phyloP scores from a whole-genome alignment of 2,329 filamentous ascomycete genomes.

The Thelonectria olida region DNA sequence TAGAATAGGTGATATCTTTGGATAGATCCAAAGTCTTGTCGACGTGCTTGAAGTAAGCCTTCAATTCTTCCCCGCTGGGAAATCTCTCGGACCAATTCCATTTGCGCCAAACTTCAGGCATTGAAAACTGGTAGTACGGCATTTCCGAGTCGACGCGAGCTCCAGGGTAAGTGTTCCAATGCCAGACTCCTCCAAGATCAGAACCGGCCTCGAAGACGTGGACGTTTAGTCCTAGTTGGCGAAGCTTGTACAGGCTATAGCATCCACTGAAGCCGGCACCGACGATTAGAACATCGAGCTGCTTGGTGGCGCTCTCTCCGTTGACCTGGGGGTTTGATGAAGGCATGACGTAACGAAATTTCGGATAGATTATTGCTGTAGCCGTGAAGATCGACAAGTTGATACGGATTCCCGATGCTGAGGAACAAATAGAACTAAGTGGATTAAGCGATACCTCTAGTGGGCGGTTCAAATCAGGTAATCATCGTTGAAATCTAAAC shows the following conservation, averaged over 20 bases:
- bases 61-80: conserved; percentile 13
- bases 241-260: conserved; percentile 17
- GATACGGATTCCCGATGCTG: no score
- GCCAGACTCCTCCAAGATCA: conserved; percentile 21
- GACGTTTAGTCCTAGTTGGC: conserved; percentile 13
- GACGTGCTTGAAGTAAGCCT: conserved; percentile 8
- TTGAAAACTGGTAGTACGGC: conserved; percentile 20
- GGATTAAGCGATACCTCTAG: not conserved
- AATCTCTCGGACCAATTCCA: conserved; percentile 20
- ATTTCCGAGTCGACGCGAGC: conserved; percentile 26
- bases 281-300: conserved; percentile 15
- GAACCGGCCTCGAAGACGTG: conserved; percentile 17
- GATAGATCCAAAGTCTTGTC: conserved; percentile 14
- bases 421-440: not conserved
- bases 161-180: conserved; percentile 25
- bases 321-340: not conserved
- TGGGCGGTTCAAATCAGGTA: not conserved
- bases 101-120: conserved; percentile 21
- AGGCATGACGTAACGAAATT: not conserved
- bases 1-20: conserved; percentile 50
- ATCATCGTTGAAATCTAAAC: not conserved
- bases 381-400: not conserved
- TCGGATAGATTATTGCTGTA: not conserved
- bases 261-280: no score
- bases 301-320: not conserved